These are phyloP conservation scores for Aegilops umbellulata DNA, from an alignment of 176 grass and related monocot genomes.

Conservation along the genomic window DNA sequence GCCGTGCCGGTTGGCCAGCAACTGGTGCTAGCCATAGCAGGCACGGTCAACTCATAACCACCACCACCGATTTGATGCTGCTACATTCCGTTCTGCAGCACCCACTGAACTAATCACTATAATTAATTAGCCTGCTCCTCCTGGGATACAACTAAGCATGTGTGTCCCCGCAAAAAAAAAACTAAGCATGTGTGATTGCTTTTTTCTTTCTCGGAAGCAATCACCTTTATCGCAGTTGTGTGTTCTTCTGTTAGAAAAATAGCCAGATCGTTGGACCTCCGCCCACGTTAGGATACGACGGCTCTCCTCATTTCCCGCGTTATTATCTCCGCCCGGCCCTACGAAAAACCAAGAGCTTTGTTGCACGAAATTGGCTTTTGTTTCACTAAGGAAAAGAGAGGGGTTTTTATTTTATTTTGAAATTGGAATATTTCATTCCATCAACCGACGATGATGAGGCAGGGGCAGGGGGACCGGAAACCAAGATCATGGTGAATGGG, in stretches of 20 bases:
- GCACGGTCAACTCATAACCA: slow-evolving; percentile 43
- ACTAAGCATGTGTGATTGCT: neutral
- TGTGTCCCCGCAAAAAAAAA: too few relatives aligned
- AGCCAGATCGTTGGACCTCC: neutral
- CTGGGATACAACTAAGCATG: neutral
- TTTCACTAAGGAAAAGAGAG: neutral
- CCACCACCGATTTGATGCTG: neutral
- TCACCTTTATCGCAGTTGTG: neutral
- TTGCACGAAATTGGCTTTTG: neutral
- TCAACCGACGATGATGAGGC: too few relatives aligned
- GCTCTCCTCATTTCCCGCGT: neutral
- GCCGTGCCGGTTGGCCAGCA: slow-evolving; percentile 14
- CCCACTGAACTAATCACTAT: neutral
- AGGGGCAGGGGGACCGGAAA: too few relatives aligned
- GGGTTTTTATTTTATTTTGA: too few relatives aligned
- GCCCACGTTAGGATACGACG: neutral
- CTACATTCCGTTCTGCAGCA: neutral
- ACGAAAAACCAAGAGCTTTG: neutral
- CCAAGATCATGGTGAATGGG: too few relatives aligned
- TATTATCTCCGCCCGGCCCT: neutral
- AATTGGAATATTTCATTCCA: too few relatives aligned
- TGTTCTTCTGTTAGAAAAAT: neutral
- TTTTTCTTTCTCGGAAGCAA: neutral
- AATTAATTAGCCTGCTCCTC: neutral
- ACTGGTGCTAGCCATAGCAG: neutral